Conservation (phyloP, 2,329 filamentous ascomycete species). For the Fusarium anguioides region DNA sequence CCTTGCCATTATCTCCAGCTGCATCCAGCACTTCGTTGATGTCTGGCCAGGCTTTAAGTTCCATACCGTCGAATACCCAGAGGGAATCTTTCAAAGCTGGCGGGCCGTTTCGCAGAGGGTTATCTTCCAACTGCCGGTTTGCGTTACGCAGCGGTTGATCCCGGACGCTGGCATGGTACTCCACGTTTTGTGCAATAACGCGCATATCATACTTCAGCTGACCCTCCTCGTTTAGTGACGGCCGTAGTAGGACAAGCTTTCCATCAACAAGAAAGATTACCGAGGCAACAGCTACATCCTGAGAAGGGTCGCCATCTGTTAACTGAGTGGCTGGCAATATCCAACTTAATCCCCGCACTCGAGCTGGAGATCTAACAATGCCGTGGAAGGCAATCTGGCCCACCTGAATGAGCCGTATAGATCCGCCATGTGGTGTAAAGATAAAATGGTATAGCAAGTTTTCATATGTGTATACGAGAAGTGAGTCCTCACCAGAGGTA, state of each 20-base stretch:
- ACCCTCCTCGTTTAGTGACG: slow-evolving; percentile 82
- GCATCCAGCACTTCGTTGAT: slow-evolving; percentile 84
- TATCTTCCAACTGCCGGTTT: slow-evolving; percentile 45
- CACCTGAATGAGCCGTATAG: slow-evolving; percentile 86
- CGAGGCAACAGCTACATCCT: slow-evolving; percentile 92
- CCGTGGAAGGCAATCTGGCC: slow-evolving; percentile 98
- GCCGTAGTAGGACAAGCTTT: slow-evolving; percentile 91
- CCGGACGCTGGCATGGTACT: slow-evolving; percentile 93
- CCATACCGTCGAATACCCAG: slow-evolving; percentile 92
- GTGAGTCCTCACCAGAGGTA: slow-evolving; percentile 89
- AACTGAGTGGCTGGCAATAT: slow-evolving; percentile 92
- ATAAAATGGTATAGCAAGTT: slow-evolving; percentile 96
- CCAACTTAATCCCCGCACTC: slow-evolving; percentile 95
- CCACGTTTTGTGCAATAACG: slow-evolving; percentile 93
- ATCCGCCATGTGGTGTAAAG: slow-evolving; percentile 76
- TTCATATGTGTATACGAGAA: slow-evolving; percentile 96
- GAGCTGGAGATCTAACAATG: slow-evolving; percentile 91
- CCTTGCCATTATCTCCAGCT: slow-evolving; percentile 71
- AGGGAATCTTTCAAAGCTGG: slow-evolving; percentile 81
- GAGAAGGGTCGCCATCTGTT: slow-evolving; percentile 89
- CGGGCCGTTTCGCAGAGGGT: slow-evolving; percentile 42
- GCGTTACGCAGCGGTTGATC: slow-evolving; percentile 72
- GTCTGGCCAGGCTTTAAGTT: slow-evolving; percentile 89
- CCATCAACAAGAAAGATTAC: slow-evolving; percentile 97
- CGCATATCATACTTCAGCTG: slow-evolving; percentile 98